Conservation (phyloP, 2,329 filamentous ascomycete genomes). For the Aspergillus tamarii region DNA sequence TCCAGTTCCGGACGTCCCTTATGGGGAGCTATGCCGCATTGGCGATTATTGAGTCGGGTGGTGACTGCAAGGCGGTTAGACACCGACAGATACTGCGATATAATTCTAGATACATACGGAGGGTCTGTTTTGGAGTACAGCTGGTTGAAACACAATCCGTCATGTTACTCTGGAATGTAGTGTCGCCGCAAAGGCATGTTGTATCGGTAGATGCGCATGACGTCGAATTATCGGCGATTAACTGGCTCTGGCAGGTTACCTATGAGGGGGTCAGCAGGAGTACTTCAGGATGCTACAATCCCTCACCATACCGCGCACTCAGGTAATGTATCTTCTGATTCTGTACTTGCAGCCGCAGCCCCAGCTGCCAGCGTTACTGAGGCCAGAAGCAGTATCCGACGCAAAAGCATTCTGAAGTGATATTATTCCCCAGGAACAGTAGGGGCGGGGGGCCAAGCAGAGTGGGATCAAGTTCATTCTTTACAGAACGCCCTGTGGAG, state of each 20-base stretch:
- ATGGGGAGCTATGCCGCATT: constrained; percentile 17
- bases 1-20: constrained; percentile 15
- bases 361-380: background rate
- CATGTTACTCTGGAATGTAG: constrained; percentile 1
- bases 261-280: background rate
- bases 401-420: background rate
- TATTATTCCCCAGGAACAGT: background rate
- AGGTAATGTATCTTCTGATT: background rate
- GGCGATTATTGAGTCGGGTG: constrained; percentile 10
- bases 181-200: constrained; percentile 12
- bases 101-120: constrained; percentile 8
- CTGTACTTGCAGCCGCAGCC: background rate
- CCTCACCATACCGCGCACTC: background rate
- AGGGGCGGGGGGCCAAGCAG: background rate
- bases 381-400: background rate
- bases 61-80: constrained; percentile 5
- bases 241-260: background rate
- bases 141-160: constrained; percentile 2
- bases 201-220: constrained; percentile 6
- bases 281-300: too few relatives aligned
- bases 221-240: background rate
- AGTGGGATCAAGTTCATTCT: background rate
- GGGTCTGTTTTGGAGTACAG: constrained; percentile 10
- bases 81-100: background rate
- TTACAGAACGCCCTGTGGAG: background rate